Evolutionary conservation across 148 eudicot genomes (phyloP).

Genomic region (Heliamphora exappendiculata): DNA sequence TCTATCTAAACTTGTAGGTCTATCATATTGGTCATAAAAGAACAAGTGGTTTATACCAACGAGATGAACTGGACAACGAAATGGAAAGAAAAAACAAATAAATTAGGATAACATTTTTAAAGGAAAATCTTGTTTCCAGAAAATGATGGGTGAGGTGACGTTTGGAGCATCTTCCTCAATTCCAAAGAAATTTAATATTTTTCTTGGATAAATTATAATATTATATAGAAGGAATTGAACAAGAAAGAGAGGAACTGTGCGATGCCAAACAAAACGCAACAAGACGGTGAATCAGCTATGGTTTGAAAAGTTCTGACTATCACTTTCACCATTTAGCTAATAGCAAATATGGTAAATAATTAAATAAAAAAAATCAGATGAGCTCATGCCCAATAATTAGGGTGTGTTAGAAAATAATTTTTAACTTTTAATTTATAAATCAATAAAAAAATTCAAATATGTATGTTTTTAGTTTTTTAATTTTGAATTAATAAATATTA

Average conservation of each 20-base stretch:
- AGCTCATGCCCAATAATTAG: conserved; percentile 19
- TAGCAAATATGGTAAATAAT: neutral
- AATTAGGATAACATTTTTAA: neutral
- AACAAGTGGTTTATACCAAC: no score
- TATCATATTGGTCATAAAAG: no score
- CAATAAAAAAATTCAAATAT: no score
- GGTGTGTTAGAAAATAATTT: no score
- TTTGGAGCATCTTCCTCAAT: neutral
- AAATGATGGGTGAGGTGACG: neutral
- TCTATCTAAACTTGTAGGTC: no score
- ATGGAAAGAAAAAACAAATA: no score
- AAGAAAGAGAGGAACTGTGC: neutral
- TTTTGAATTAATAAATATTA: no score
- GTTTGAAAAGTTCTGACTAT: conserved; percentile 14
- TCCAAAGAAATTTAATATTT: neutral
- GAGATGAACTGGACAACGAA: no score
- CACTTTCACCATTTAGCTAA: conserved; percentile 18
- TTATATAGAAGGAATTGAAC: neutral
- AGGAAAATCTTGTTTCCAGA: neutral
- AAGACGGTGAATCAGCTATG: neutral
- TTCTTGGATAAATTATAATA: neutral
- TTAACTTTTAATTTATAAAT: no score
- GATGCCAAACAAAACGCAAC: conserved; percentile 17
- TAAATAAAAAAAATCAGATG: neutral
- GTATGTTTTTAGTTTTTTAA: no score